Conservation (phyloP, 2,329 filamentous ascomycete genomes). For the Curvularia hawaiiensis region DNA sequence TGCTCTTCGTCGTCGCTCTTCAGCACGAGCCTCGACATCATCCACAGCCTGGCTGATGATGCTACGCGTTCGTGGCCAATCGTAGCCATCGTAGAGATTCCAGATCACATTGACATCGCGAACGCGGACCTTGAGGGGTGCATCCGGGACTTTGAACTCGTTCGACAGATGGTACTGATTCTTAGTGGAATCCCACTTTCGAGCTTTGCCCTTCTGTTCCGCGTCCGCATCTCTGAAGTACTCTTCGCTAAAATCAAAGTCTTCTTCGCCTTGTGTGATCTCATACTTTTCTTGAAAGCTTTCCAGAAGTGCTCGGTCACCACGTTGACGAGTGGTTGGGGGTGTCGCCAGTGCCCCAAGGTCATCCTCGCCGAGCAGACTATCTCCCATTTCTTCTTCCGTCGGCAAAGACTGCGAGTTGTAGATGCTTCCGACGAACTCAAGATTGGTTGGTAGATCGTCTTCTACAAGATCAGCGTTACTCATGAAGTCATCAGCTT, state of each 20-base stretch:
- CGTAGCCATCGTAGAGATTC: slow-evolving; percentile 97
- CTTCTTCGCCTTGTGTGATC: slow-evolving; percentile 61
- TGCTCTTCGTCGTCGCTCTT: slow-evolving; percentile 69
- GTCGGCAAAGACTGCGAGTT: slow-evolving; percentile 50
- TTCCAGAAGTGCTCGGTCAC: slow-evolving; percentile 50
- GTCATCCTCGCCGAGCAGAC: slow-evolving; percentile 49
- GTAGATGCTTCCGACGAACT: slow-evolving; percentile 63
- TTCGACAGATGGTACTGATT: slow-evolving; percentile 75
- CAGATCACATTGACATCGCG: slow-evolving; percentile 93
- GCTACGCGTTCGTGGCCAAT: slow-evolving; percentile 88
- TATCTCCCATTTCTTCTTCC: slow-evolving; percentile 50
- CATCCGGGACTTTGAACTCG: slow-evolving; percentile 64
- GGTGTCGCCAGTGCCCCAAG: slow-evolving; percentile 44
- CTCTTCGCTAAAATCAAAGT: slow-evolving; percentile 76
- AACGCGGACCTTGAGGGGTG: slow-evolving; percentile 77
- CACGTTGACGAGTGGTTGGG: slow-evolving; percentile 38
- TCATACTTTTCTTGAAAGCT: slow-evolving; percentile 61
- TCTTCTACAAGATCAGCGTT: slow-evolving; percentile 48
- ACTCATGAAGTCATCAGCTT: slow-evolving; percentile 49
- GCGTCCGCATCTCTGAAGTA: slow-evolving; percentile 70
- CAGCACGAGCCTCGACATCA: slow-evolving; percentile 81
- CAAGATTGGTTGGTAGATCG: slow-evolving; percentile 47
- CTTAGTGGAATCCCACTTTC: slow-evolving; percentile 78
- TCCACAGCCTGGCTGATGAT: slow-evolving; percentile 87
- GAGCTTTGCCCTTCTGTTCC: slow-evolving; percentile 68